phyloP scores from a whole-genome alignment of 257 asterid species.

The Penstemon newberryi region DNA sequence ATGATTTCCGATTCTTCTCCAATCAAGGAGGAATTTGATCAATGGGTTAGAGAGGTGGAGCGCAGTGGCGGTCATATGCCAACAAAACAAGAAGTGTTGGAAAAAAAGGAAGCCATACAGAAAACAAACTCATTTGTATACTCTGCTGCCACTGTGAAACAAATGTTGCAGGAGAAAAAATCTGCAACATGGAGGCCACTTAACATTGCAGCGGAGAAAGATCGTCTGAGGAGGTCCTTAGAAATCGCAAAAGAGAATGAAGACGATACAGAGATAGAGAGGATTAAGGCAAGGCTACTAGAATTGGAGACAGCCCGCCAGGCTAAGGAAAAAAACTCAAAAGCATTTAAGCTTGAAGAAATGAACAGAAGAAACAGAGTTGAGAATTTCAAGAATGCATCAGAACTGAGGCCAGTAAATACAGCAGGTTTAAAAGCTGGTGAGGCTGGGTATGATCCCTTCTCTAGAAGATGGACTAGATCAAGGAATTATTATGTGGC shows the following conservation, averaged over 20 bases:
- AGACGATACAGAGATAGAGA: conserved; percentile 71
- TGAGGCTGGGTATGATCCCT: conserved; percentile 93
- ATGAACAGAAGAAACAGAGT: conserved; percentile 87
- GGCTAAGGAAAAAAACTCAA: conserved; percentile 57
- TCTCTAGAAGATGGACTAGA: conserved; percentile 96
- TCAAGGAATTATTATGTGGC: conserved; percentile 76
- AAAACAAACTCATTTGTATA: conserved; percentile 79
- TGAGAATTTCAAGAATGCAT: conserved; percentile 90
- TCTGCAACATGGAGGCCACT: conserved; percentile 93
- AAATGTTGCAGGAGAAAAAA: conserved; percentile 92
- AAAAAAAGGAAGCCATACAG: conserved; percentile 80
- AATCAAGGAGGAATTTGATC: conserved; percentile 75
- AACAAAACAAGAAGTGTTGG: conserved; percentile 74
- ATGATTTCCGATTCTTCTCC: conserved; percentile 92
- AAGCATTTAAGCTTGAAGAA: conserved; percentile 82
- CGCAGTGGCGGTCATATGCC: conserved; percentile 84
- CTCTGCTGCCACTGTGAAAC: conserved; percentile 93
- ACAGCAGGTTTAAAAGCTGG: conserved; percentile 66
- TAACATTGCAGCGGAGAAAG: conserved; percentile 93
- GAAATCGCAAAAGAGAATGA: conserved; percentile 81
- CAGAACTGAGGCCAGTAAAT: conserved; percentile 60
- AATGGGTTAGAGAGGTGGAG: conserved; percentile 93
- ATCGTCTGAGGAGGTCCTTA: conserved; percentile 76
- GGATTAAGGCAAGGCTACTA: conserved; percentile 62
- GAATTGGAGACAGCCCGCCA: conserved; percentile 74